A percentile compares a stretch with the other conserved stretches of the same genome.
phyloP scores from a whole-genome alignment of 163 green algal genomes.

The Trebouxia gelatinosa region DNA sequence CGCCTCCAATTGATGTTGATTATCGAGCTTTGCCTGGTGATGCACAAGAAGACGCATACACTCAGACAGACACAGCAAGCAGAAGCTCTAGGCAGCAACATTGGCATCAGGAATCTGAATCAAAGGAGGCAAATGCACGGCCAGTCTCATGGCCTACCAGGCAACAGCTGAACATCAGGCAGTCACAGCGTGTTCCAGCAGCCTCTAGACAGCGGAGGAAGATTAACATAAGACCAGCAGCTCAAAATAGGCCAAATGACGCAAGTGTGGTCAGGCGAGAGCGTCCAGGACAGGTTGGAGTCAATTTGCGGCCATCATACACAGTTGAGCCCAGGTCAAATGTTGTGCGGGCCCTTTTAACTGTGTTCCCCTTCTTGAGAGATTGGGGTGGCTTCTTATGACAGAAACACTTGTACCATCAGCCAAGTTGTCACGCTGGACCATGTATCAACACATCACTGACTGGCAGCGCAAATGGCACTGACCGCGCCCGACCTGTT shows the following conservation, averaged over 20 bases:
- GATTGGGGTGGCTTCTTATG: constrained; percentile 14
- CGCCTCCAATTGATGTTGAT: constrained; percentile 24
- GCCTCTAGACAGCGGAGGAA: not conserved
- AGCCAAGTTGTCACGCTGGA: no score
- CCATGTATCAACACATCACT: no score
- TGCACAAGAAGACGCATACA: not conserved
- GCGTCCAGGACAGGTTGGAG: constrained; percentile 12
- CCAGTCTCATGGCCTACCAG: not conserved
- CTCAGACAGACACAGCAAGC: not conserved
- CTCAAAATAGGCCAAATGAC: not conserved
- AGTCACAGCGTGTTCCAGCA: not conserved
- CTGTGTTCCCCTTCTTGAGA: constrained; percentile 3
- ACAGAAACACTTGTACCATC: no score
- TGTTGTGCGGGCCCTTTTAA: constrained; percentile 2
- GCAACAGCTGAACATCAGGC: not conserved
- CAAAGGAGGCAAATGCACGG: no score
- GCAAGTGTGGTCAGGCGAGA: constrained; percentile 2
- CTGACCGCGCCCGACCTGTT: no score
- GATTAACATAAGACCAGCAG: not conserved
- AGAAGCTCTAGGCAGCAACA: no score
- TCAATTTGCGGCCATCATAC: not conserved
- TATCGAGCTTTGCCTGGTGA: constrained; percentile 4
- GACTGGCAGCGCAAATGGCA: no score
- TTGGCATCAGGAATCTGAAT: no score
- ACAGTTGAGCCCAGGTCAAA: not conserved